Percentiles rank a stretch among this genome's conserved stretches.
Conservation (phyloP, 2,329 filamentous ascomycete species). For the Cryphonectria parasitica region DNA sequence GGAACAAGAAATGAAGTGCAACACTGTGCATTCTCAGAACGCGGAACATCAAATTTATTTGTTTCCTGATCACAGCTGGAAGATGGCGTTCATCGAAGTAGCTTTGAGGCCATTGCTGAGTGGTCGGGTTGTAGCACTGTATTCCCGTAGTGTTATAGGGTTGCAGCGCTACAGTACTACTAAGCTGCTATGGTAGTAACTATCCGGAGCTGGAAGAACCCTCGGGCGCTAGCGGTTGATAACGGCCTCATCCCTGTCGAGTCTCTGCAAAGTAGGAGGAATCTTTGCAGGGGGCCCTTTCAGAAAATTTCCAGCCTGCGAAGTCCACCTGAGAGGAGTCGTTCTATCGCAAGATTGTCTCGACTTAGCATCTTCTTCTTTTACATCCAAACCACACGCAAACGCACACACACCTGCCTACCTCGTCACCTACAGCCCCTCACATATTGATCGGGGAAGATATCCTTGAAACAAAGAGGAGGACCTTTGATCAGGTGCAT, state of each 20-base stretch:
- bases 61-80: not conserved
- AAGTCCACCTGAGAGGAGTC: not conserved
- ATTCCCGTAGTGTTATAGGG: too few species aligned
- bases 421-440: not conserved
- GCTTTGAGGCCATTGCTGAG: too few species aligned
- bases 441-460: not conserved
- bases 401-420: not conserved
- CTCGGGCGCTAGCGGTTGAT: constrained; percentile 21
- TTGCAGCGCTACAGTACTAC: not conserved
- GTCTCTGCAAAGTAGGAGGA: not conserved
- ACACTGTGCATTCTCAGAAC: too few species aligned
- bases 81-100: not conserved
- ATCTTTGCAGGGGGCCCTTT: not conserved
- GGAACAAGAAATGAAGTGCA: not conserved
- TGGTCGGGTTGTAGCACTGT: too few species aligned
- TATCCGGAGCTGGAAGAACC: constrained; percentile 27
- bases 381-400: not conserved
- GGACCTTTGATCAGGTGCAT: not conserved
- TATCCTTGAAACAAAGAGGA: not conserved
- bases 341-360: not conserved
- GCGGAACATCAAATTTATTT: not conserved
- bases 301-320: constrained; percentile 26
- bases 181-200: not conserved
- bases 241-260: not conserved
- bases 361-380: not conserved